A percentile compares a stretch with the other conserved stretches of the same genome.
These are phyloP conservation scores for Aspergillus jensenii DNA, from an alignment of 2,329 filamentous ascomycete genomes.

Conservation along the genomic window DNA sequence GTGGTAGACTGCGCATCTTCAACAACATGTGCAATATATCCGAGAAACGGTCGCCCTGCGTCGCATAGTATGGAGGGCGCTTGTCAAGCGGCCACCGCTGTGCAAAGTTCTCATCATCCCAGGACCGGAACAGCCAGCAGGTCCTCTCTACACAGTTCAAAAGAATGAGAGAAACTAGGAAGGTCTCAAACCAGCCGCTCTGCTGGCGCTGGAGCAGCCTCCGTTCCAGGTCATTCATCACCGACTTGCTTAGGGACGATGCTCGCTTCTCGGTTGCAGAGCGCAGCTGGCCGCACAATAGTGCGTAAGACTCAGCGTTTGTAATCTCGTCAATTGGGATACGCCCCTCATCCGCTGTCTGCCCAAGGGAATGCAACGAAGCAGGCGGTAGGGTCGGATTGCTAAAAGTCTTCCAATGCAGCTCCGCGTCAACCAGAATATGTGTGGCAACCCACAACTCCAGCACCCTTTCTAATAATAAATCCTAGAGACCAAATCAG, in stretches of 20 bases:
- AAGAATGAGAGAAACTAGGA: constrained; percentile 59
- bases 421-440: constrained; percentile 51
- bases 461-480: constrained; percentile 51
- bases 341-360: constrained; percentile 41
- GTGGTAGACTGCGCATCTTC: constrained; percentile 54
- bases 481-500: constrained; percentile 33
- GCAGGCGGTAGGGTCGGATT: constrained; percentile 44
- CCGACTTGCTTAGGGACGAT: constrained; percentile 50
- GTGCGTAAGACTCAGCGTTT: constrained; percentile 46
- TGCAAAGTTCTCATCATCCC: constrained; percentile 45
- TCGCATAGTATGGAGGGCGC: constrained; percentile 51
- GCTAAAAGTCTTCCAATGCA: constrained; percentile 51
- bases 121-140: constrained; percentile 57
- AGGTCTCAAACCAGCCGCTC: constrained; percentile 58
- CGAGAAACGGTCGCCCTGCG: constrained; percentile 59
- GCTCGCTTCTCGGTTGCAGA: constrained; percentile 57
- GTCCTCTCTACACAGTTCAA: constrained; percentile 61
- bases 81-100: constrained; percentile 56
- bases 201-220: constrained; percentile 60
- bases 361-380: constrained; percentile 36
- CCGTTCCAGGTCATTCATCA: constrained; percentile 61
- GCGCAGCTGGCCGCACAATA: constrained; percentile 56
- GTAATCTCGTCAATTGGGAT: constrained; percentile 40
- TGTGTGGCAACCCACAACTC: constrained; percentile 59
- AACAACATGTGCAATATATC: constrained; percentile 59